Percentiles rank a stretch among this genome's conserved stretches.
phyloP scores from a whole-genome alignment of 768 basidiomycete genomes.

The Calocybe indica region DNA sequence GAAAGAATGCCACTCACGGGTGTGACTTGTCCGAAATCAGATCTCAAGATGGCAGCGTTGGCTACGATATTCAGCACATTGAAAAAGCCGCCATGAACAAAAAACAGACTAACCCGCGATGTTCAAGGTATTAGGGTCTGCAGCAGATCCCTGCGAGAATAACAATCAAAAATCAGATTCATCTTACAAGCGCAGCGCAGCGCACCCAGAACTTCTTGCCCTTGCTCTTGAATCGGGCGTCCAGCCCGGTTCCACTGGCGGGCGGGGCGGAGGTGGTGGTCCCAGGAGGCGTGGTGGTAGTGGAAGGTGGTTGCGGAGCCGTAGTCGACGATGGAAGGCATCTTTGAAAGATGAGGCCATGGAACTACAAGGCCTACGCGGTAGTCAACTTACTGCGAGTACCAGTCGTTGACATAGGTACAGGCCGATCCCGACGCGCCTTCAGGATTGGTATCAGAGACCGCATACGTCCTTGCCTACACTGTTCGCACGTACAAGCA shows the following conservation, averaged over 20 bases:
- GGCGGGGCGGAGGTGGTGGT: neutral
- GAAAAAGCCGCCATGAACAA: neutral
- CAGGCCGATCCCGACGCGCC: conserved; percentile 23
- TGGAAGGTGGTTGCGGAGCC: conserved; percentile 1
- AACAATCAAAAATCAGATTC: neutral
- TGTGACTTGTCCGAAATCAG: conserved; percentile 3
- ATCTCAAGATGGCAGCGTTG: neutral
- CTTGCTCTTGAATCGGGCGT: neutral
- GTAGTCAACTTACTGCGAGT: conserved; percentile 19
- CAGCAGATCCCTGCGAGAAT: neutral
- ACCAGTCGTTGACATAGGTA: conserved; percentile 21
- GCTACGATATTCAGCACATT: neutral
- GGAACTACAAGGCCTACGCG: neutral
- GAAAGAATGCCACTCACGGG: neutral
- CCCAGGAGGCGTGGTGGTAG: neutral
- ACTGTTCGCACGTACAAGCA: neutral
- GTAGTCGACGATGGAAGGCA: neutral
- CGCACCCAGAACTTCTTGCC: conserved; percentile 4
- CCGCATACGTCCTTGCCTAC: neutral
- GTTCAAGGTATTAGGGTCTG: conserved; percentile 1
- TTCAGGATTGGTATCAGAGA: conserved; percentile 2
- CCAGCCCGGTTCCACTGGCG: neutral
- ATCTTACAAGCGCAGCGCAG: neutral
- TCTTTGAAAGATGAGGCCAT: neutral
- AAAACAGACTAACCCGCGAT: neutral